Evolutionary conservation across 2,329 filamentous ascomycete species (phyloP), one percentile per base, ranked within the genome.

Genomic region (Curvularia lunata): DNA sequence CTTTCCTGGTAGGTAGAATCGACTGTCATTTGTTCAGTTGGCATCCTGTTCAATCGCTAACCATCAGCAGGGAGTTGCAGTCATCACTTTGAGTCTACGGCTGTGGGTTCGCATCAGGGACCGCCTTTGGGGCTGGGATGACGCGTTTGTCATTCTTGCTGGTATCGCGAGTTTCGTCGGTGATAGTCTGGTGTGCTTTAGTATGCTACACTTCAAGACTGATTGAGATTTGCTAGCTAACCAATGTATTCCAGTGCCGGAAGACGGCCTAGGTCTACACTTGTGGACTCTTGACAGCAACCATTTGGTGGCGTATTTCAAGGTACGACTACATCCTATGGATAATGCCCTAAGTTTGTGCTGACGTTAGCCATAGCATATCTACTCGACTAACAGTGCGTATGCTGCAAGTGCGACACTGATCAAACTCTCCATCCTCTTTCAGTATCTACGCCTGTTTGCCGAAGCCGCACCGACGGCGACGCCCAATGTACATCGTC

Each of bases 371-470:
- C 10, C n/a, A 28, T 19, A 77, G 71, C 65, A 71, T 45, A 62
- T 77, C 9, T 77, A 70, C 58, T 48, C 65, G 1, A 69, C 69
- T 21, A 77, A 76, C 34, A 45, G 63, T 7, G 61, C 66, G 3
- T 77, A 77, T 58, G 62, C 66, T 42, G 58, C 62, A 5, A 72
- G 69, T 19, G 69, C 75, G 1, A 67, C 72, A 3, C 70, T 75
- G 12, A 75, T 78, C 58, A 78, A 78, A 47, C 63, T 78, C 18
- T 65, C 75, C 1, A 73, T 78, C 19, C 66, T 78, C 3, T 64
- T 75, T 38, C 75, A 78, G 52, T 78, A 76, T 41, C 67, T 72
- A 16, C 74, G 75, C 12, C 64, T 78, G 8, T 77, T 76, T 58
- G 63, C 67, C 12, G 65, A 67, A 51, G 56, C 65, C 16, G 54